Evolutionary conservation across 1,284 basidiomycete genomes (phyloP), one percentile per base, ranked within the genome.

Genomic region (Pterulicium gracile): DNA sequence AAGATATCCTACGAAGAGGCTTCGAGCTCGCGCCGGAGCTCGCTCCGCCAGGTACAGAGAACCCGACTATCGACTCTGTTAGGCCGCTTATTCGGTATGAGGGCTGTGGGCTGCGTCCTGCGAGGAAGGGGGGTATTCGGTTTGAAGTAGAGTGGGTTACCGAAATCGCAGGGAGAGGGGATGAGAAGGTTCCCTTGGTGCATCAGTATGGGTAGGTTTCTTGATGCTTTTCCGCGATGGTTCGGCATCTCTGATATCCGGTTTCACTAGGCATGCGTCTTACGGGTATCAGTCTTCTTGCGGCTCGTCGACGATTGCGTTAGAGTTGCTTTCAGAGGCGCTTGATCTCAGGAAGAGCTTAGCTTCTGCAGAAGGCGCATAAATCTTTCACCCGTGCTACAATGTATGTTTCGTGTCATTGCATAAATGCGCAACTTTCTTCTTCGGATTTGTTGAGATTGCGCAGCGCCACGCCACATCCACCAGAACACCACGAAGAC

Each of bases 231-330:
- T 32, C n/a, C 27, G 7, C 7, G n/a, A n/a, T 32, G n/a, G 27
- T 10, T 32, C 27, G n/a, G n/a, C 27, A 10, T 53, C 21, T n/a
- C 49, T 52, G 32, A 42, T 51, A 5, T 39, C 19, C n/a, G n/a
- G 36, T 24, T 39, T 47, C 27, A n/a, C 32, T 49, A 77, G 73
- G 27, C 74, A 75, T 53, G 74, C 74, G n/a, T 75, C 81, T 3
- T 73, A 73, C 50, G 84, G 85, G 3, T 87, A 76, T 55, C 80
- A 84, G 53, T 68, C 73, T n/a, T 83, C 80, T 0, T 87, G 83
- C 81, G 84, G 79, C 1, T 79, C 78, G 0, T 82, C 84, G 1
- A 63, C 65, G 20, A 65, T 72, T 13, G 80, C 74, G 0, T 54
- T 77, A 2, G 62, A 67, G n/a, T 57, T 87, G 13, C 59, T 87